Evolutionary conservation across 192 early-diverging fungal genomes (phyloP).

Genomic region (Coemansia sp.): DNA sequence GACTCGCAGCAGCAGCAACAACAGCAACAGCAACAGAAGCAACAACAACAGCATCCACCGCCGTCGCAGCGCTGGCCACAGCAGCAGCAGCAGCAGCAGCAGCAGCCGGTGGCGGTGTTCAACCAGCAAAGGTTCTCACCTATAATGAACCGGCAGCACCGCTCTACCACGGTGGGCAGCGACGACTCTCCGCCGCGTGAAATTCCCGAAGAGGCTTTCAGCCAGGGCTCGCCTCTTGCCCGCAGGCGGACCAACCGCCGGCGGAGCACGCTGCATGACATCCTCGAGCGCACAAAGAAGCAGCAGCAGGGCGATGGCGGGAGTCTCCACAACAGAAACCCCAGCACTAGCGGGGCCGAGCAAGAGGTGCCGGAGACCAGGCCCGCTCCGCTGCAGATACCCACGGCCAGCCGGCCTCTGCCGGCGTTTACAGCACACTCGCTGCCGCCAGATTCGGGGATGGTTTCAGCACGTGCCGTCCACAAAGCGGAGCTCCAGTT

Average conservation of each 20-base stretch:
- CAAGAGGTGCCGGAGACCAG: conserved; percentile 2
- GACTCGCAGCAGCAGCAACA: conserved; percentile 9
- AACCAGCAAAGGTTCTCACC: conserved; percentile 45
- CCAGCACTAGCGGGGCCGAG: conserved; percentile 4
- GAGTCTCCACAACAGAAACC: neutral
- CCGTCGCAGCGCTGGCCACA: no score
- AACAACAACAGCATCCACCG: no score
- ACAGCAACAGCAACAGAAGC: no score
- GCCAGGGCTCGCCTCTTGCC: conserved; percentile 24
- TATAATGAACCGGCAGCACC: conserved; percentile 43
- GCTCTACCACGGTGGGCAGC: conserved; percentile 36
- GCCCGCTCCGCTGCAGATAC: neutral
- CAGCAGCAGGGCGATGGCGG: no score
- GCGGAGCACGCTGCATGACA: conserved; percentile 39
- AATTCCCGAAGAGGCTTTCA: conserved; percentile 19
- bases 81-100: neutral
- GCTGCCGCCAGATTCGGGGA: conserved; percentile 10
- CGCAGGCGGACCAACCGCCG: conserved; percentile 27
- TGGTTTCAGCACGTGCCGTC: conserved; percentile 22
- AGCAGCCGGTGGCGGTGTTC: neutral
- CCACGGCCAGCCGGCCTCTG: neutral
- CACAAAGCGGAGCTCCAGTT: conserved; percentile 46
- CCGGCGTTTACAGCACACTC: conserved; percentile 12
- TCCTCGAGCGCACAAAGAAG: conserved; percentile 39
- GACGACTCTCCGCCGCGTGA: conserved; percentile 15